These are phyloP conservation scores for Scheffersomyces parashehatae DNA, from an alignment of 1,139 yeast species.

Conservation along the genomic window DNA sequence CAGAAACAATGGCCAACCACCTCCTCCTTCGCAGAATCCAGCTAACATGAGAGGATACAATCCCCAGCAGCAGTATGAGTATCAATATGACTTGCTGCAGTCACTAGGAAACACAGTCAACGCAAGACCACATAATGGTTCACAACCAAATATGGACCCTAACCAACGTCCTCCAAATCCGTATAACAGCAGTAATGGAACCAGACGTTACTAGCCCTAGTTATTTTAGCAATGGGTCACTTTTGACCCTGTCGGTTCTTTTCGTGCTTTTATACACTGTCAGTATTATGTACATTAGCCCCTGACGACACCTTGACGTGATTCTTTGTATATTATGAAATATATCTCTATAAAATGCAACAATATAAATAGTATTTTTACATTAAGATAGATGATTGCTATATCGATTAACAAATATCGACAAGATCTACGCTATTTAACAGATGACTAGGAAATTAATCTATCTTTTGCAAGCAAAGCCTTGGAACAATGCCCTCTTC, in stretches of 20 bases:
- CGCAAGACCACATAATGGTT: too few species aligned
- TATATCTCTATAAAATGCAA: too few species aligned
- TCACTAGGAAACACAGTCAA: too few species aligned
- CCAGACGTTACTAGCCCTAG: slow-evolving; percentile 7
- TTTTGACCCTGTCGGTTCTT: too few species aligned
- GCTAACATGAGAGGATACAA: slow-evolving; percentile 9
- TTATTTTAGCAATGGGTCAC: too few species aligned
- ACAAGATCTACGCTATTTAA: too few species aligned
- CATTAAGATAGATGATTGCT: too few species aligned
- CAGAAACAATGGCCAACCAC: slow-evolving; percentile 8
- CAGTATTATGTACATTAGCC: too few species aligned
- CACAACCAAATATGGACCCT: too few species aligned
- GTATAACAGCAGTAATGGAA: slow-evolving; percentile 1
- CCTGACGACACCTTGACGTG: neutral
- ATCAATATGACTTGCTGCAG: neutral
- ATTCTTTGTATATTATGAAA: neutral
- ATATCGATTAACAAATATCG: too few species aligned
- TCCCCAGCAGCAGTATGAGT: slow-evolving; percentile 11
- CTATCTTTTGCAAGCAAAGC: slow-evolving; percentile 25
- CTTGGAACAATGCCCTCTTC: slow-evolving; percentile 38
- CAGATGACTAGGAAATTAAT: neutral
- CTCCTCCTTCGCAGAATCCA: slow-evolving; percentile 6
- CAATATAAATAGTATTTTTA: neutral
- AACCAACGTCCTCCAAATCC: too few species aligned
- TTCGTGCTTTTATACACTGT: too few species aligned